phyloP scores from a whole-genome alignment of 306 rosid species.

The Albizia julibrissin region DNA sequence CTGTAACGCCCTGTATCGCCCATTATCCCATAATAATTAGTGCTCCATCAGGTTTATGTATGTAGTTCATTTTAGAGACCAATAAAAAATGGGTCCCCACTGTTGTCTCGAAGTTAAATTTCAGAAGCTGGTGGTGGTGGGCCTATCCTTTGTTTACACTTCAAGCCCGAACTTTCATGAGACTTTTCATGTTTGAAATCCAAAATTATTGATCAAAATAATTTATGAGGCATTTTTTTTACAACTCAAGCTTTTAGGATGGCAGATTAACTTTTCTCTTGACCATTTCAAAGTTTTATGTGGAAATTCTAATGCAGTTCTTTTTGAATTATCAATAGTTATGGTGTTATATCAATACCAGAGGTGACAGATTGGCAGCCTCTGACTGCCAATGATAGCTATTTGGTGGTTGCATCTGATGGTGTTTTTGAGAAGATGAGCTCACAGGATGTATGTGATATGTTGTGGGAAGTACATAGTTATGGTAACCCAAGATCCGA shows the following conservation, averaged over 20 bases:
- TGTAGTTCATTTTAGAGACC: constrained; percentile 1
- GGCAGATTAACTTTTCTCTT: constrained; percentile 33
- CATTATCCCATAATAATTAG: not conserved
- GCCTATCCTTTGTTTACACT: constrained; percentile 8
- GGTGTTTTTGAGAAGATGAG: constrained; percentile 91
- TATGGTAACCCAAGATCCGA: constrained; percentile 44
- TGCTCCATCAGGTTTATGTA: not conserved
- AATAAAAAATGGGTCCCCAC: constrained; percentile 2
- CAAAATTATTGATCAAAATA: not conserved
- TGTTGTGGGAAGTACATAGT: constrained; percentile 72
- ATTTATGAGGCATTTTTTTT: not conserved
- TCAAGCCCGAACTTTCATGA: not conserved
- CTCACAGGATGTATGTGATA: constrained; percentile 87
- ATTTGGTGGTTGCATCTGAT: constrained; percentile 93
- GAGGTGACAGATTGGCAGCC: constrained; percentile 95
- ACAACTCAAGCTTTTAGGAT: constrained; percentile 20
- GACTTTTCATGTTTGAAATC: not conserved
- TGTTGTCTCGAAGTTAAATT: constrained; percentile 19
- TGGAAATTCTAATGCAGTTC: constrained; percentile 37
- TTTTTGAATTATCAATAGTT: constrained; percentile 49
- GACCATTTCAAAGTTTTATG: constrained; percentile 16
- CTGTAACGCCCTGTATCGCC: not conserved
- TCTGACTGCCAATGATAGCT: constrained; percentile 83
- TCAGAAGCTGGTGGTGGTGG: constrained; percentile 22
- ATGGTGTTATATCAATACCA: constrained; percentile 89